Conservation (phyloP, 1,284 basidiomycete genomes). For the Ustilago esculenta region DNA sequence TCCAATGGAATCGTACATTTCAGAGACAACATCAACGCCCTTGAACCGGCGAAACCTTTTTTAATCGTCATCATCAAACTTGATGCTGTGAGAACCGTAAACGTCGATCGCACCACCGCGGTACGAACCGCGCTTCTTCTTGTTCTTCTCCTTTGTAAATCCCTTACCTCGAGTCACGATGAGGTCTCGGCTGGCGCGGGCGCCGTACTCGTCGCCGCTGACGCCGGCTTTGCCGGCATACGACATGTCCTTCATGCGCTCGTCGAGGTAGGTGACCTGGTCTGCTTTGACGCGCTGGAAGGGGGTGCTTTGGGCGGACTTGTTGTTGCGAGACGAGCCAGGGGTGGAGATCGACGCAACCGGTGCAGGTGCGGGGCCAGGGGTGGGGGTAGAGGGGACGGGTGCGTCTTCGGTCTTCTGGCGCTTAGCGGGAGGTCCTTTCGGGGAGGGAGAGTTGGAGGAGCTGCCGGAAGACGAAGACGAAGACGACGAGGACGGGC, state of each 20-base stretch:
- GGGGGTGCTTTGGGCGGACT: constrained; percentile 47
- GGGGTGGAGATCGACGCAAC: constrained; percentile 8
- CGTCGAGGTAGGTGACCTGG: constrained; percentile 72
- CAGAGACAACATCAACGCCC: too few relatives aligned
- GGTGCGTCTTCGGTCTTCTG: constrained; percentile 12
- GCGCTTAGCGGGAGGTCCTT: constrained; percentile 39
- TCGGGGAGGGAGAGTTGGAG: constrained; percentile 20
- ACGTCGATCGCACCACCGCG: constrained; percentile 65
- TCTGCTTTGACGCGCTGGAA: constrained; percentile 86
- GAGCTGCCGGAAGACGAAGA: constrained; percentile 27
- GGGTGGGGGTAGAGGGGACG: constrained; percentile 9
- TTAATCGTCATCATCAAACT: constrained; percentile 65
- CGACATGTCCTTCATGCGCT: constrained; percentile 79
- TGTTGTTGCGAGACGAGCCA: constrained; percentile 13
- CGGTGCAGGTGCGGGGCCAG: constrained; percentile 2
- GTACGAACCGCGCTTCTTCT: constrained; percentile 87
- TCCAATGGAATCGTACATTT: too few relatives aligned
- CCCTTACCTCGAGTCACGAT: constrained; percentile 92
- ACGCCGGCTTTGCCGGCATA: constrained; percentile 78
- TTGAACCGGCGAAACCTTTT: too few relatives aligned
- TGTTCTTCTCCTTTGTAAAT: constrained; percentile 99
- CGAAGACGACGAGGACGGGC: constrained; percentile 25
- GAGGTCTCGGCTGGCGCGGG: constrained; percentile 82
- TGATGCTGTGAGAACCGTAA: constrained; percentile 62
- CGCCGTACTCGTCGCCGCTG: constrained; percentile 81